These are phyloP conservation scores for Huntiella savannae DNA, from an alignment of 2,329 filamentous ascomycete species.

Conservation along the genomic window DNA sequence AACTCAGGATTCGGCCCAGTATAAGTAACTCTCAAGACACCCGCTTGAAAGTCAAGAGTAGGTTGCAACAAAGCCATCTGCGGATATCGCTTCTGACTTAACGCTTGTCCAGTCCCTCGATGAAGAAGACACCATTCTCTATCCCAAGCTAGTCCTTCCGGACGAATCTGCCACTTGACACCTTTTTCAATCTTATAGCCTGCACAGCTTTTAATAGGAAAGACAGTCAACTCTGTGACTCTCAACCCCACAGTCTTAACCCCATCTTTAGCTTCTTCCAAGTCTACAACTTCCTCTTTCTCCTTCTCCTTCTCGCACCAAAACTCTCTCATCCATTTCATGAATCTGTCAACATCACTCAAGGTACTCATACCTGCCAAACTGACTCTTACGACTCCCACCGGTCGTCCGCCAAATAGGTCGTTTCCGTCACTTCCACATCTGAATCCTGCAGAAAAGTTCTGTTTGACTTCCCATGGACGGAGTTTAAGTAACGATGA, in stretches of 20 bases:
- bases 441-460: constrained; percentile 68
- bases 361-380: constrained; percentile 77
- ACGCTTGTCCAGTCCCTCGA: constrained; percentile 59
- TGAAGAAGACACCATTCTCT: constrained; percentile 93
- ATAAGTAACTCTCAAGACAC: constrained; percentile 43
- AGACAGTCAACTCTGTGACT: constrained; percentile 53
- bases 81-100: constrained; percentile 79
- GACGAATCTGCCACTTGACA: constrained; percentile 53
- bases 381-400: constrained; percentile 69
- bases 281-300: neutral
- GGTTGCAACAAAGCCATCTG: constrained; percentile 74
- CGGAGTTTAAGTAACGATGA: constrained; percentile 52
- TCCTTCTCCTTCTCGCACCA: constrained; percentile 14
- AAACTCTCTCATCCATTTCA: constrained; percentile 49
- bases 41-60: constrained; percentile 47
- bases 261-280: no score
- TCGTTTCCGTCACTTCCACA: constrained; percentile 65
- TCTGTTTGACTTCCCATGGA: constrained; percentile 64
- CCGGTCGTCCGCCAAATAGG: constrained; percentile 66
- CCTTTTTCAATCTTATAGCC: constrained; percentile 50
- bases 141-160: constrained; percentile 82
- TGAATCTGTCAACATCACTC: constrained; percentile 52
- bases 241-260: neutral
- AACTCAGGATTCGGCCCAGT: constrained; percentile 17
- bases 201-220: constrained; percentile 87